phyloP scores from a whole-genome alignment of 176 grass and related monocot species.

The Eleusine indica region DNA sequence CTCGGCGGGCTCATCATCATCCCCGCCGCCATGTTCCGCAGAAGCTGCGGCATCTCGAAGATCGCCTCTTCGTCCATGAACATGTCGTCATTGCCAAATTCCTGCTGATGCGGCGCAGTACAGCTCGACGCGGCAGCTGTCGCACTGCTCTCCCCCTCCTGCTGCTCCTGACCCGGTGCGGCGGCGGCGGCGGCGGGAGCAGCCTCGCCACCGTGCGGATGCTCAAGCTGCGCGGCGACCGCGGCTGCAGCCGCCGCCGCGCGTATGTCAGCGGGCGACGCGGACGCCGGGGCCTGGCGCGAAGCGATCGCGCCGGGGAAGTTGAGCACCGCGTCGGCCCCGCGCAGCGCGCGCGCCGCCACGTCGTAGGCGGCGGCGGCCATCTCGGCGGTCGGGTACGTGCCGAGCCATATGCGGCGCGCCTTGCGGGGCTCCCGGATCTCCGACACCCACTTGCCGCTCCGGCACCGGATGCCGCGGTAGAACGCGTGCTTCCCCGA shows the following conservation, averaged over 20 bases:
- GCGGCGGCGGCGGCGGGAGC: not conserved
- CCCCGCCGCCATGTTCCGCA: conserved; percentile 92
- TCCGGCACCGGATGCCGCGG: conserved; percentile 84
- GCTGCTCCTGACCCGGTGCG: conserved; percentile 1
- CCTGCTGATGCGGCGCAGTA: not conserved
- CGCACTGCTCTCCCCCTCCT: not conserved
- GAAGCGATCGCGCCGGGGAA: conserved; percentile 61
- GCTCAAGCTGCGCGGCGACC: conserved; percentile 37
- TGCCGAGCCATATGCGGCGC: conserved; percentile 92
- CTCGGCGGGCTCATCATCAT: conserved; percentile 99
- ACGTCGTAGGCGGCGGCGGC: conserved; percentile 91
- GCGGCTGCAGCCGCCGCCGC: conserved; percentile 66
- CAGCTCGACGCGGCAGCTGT: not conserved
- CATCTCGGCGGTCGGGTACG: conserved; percentile 86
- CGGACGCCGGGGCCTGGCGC: conserved; percentile 50
- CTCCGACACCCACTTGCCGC: conserved; percentile 98
- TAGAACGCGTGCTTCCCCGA: conserved; percentile 66
- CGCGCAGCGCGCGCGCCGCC: conserved; percentile 72
- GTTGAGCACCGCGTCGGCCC: conserved; percentile 77
- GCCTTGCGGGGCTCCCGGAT: conserved; percentile 94
- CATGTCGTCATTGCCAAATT: conserved; percentile 25
- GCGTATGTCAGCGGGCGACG: conserved; percentile 69
- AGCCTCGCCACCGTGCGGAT: not conserved
- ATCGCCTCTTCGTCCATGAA: conserved; percentile 96
- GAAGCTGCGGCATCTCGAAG: conserved; percentile 86